Conservation (phyloP, 1,284 basidiomycete species). For the Somion occarium region DNA sequence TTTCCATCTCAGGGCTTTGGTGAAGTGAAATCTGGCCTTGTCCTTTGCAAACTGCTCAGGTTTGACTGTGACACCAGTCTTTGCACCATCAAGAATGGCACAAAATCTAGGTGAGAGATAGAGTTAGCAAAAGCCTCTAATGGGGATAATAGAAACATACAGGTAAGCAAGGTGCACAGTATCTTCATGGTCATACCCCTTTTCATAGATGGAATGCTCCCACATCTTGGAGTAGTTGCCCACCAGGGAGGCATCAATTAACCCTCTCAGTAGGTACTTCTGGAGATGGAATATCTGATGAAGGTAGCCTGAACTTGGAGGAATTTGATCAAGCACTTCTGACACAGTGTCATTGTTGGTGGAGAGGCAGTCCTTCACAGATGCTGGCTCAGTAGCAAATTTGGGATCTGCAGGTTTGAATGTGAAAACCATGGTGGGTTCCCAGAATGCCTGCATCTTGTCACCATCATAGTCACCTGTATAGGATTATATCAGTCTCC, state of each 20-base stretch:
- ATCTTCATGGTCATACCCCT: slow-evolving; percentile 43
- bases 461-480: slow-evolving; percentile 46
- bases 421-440: slow-evolving; percentile 37
- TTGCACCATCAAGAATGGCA: slow-evolving; percentile 52
- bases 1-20: background rate
- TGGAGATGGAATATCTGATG: slow-evolving; percentile 36
- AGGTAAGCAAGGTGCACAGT: slow-evolving; percentile 56
- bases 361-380: slow-evolving; percentile 37
- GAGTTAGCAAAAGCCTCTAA: background rate
- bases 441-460: slow-evolving; percentile 35
- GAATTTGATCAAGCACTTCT: slow-evolving; percentile 28
- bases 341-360: slow-evolving; percentile 39
- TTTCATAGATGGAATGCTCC: slow-evolving; percentile 44
- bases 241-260: slow-evolving; percentile 41
- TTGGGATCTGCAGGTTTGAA: slow-evolving; percentile 46
- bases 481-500: background rate
- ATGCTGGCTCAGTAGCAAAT: slow-evolving; percentile 40
- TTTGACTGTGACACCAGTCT: slow-evolving; percentile 50
- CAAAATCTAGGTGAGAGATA: slow-evolving; percentile 43
- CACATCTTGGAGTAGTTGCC: slow-evolving; percentile 57
- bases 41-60: slow-evolving; percentile 25
- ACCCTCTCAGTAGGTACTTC: slow-evolving; percentile 40
- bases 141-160: slow-evolving; percentile 31
- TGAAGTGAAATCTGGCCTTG: slow-evolving; percentile 12
- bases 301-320: slow-evolving; percentile 14